Conservation (phyloP, 2,329 filamentous ascomycete genomes). For the Verticillium alfalfae region DNA sequence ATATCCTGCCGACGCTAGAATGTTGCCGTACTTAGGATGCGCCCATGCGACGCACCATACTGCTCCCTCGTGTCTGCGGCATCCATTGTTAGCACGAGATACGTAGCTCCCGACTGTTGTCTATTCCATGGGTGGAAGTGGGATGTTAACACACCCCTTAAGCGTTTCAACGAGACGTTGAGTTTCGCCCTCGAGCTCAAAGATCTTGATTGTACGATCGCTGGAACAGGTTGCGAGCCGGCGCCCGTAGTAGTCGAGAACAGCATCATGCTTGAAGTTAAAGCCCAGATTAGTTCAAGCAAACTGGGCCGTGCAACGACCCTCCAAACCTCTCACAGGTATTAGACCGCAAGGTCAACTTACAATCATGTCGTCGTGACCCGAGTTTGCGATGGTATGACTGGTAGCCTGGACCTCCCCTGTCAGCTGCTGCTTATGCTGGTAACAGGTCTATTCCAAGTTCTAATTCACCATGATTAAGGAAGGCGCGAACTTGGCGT, state of each 20-base stretch:
- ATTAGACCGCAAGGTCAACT: conserved; percentile 27
- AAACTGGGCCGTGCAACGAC: background rate
- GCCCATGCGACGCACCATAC: conserved; percentile 99
- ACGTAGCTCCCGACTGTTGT: background rate
- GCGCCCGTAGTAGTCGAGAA: conserved; percentile 96
- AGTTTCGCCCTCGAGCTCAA: conserved; percentile 90
- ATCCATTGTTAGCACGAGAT: background rate
- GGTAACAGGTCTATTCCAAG: background rate
- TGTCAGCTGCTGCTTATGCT: background rate
- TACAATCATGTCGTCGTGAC: conserved; percentile 99
- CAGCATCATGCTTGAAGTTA: conserved; percentile 76
- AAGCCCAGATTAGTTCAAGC: background rate
- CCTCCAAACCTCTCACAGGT: background rate
- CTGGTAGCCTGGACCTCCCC: conserved; percentile 16
- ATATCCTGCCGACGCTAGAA: conserved; percentile 90
- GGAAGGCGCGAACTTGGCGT: background rate
- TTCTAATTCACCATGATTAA: background rate
- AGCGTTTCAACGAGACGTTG: conserved; percentile 88
- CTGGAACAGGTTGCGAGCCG: conserved; percentile 95
- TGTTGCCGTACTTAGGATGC: conserved; percentile 97
- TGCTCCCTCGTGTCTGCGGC: conserved; percentile 79
- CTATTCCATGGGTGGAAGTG: background rate
- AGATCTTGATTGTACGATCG: conserved; percentile 98
- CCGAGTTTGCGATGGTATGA: conserved; percentile 39
- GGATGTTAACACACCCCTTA: conserved; percentile 63